Conservation (phyloP, 1,139 yeast species). For the Saccharomyces pastorianus region DNA sequence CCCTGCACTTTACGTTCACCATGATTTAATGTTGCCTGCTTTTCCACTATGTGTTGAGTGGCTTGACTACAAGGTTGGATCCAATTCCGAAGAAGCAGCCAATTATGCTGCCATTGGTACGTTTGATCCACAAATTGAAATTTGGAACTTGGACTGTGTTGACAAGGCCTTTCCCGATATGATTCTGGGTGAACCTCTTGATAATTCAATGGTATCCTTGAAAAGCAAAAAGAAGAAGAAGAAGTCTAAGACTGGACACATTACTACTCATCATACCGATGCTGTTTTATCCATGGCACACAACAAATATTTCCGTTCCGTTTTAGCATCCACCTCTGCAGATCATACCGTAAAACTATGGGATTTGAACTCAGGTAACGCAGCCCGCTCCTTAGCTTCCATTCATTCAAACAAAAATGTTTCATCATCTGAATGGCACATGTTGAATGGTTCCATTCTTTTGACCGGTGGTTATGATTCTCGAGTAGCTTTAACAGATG, state of each 20-base stretch:
- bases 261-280: conserved; percentile 81
- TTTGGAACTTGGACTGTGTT: conserved; percentile 89
- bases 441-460: conserved; percentile 62
- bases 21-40: conserved; percentile 92
- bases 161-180: conserved; percentile 94
- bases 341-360: conserved; percentile 91
- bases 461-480: conserved; percentile 93
- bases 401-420: conserved; percentile 57
- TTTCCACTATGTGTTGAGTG: conserved; percentile 96
- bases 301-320: conserved; percentile 72
- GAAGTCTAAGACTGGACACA: conserved; percentile 46
- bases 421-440: conserved; percentile 82
- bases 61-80: conserved; percentile 66
- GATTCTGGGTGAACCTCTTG: conserved; percentile 73
- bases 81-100: conserved; percentile 46
- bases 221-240: conserved; percentile 43
- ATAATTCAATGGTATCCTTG: conserved; percentile 38
- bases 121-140: conserved; percentile 93
- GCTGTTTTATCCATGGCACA: conserved; percentile 86
- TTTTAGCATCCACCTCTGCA: conserved; percentile 90
- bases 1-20: conserved; percentile 80
- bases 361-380: conserved; percentile 73
- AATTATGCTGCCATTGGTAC: conserved; percentile 96
- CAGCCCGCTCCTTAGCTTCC: conserved; percentile 59
- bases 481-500: conserved; percentile 70